Base-by-base conservation (phyloP, 2,329 filamentous ascomycete genomes). In the Colletotrichum shisoi region DNA sequence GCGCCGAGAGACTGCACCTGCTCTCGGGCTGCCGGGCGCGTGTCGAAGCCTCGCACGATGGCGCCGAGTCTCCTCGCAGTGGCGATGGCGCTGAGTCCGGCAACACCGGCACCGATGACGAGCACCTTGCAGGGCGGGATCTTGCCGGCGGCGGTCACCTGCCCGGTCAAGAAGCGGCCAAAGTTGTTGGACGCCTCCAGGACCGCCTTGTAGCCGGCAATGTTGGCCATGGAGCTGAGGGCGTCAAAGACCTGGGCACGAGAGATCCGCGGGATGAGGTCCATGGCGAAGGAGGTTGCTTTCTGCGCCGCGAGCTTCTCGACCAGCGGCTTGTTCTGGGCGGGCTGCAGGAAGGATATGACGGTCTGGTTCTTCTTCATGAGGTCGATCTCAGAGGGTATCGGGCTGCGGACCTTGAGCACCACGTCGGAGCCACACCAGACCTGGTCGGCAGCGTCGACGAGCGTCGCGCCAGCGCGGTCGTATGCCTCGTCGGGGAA, bases 201-300 rank as follows among this genome's bases (percentile, higher is more conserved):
- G 1, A 96, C 92, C 46, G 93, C 93, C 78, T 96, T 96, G 80
- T 97, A 97, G 0, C 93, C 93, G 24, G 93, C 92, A 79, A 96
- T 96, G 73, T 96, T 96, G 68, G 93, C 93, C 93, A 96, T 96
- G 11, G 91, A 95, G 76, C 92, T 93, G 63, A 96, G 83, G 0
- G 92, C 93, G 78, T 96, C 93, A 73, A 96, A 96, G 0, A 91
- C 89, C 76, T 96, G 93, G 1, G 93, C 93, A 53, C 93, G 87
- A 1, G 93, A 96, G 72, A 96, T 96, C 46, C 93, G 88, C 17
- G 93, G 93, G 59, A 97, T 90, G 88, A 94, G 90, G 75, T 97
- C 93, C 93, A 97, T 96, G 24, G 93, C 92, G 75, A 97, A 95
- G 17, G 87, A 82, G 0, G 92, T 96, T 2, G 89, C 88, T 34